phyloP scores from a whole-genome alignment of 2,329 filamentous ascomycete genomes.

The Lachnellula hyalina region DNA sequence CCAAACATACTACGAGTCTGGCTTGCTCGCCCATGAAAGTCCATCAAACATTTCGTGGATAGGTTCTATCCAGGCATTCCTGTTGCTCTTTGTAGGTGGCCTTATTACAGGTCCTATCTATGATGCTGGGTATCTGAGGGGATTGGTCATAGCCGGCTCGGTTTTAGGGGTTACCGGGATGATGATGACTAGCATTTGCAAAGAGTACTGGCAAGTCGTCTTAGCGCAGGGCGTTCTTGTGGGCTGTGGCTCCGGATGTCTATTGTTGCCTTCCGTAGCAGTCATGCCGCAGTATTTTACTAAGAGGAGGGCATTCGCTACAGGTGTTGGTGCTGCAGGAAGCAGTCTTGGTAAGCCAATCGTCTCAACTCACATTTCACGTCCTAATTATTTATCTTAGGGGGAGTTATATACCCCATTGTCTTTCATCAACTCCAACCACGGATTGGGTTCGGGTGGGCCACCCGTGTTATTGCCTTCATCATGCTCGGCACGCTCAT shows the following conservation, averaged over 20 bases:
- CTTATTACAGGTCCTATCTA: slow-evolving; percentile 21
- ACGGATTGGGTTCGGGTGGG: slow-evolving; percentile 39
- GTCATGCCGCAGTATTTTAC: slow-evolving; percentile 50
- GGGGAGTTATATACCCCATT: slow-evolving; percentile 41
- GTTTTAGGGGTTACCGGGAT: slow-evolving; percentile 40
- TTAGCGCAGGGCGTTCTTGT: slow-evolving; percentile 48
- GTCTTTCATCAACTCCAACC: slow-evolving; percentile 37
- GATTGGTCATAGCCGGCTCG: slow-evolving; percentile 18
- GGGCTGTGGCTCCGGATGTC: slow-evolving; percentile 43
- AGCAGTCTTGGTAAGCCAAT: slow-evolving; percentile 33
- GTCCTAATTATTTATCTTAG: slow-evolving; percentile 14
- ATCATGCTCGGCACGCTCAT: slow-evolving; percentile 35
- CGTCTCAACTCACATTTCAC: neutral
- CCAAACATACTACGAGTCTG: slow-evolving; percentile 36
- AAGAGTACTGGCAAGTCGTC: slow-evolving; percentile 49
- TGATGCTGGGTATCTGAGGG: slow-evolving; percentile 20
- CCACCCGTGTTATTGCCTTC: slow-evolving; percentile 42
- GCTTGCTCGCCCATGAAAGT: slow-evolving; percentile 31
- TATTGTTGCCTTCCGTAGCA: slow-evolving; percentile 58
- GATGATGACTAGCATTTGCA: slow-evolving; percentile 29
- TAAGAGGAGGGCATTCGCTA: slow-evolving; percentile 29
- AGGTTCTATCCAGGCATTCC: slow-evolving; percentile 42
- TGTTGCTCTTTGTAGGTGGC: slow-evolving; percentile 35
- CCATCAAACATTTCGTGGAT: slow-evolving; percentile 43
- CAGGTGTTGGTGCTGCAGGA: slow-evolving; percentile 33